Conservation (phyloP, 176 grass and related monocot genomes). For the Carex scoparia region DNA sequence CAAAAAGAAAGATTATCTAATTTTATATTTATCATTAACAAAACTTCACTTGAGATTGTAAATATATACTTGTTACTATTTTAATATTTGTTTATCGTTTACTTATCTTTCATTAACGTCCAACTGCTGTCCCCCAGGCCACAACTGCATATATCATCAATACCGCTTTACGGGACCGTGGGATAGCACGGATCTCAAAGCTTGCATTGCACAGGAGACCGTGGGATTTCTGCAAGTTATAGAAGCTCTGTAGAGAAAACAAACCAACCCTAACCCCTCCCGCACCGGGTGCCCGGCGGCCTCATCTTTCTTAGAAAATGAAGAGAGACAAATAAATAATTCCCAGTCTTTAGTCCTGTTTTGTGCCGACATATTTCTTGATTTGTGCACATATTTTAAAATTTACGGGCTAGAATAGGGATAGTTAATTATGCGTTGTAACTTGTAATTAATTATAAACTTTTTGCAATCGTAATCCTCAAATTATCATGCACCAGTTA, state of each 20-base stretch:
- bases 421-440: not conserved
- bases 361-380: slow-evolving; percentile 7
- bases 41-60: not conserved
- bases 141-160: not conserved
- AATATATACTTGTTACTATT: not conserved
- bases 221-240: too few relatives aligned
- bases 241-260: too few relatives aligned
- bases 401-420: not conserved
- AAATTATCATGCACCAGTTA: not conserved
- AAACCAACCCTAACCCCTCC: too few relatives aligned
- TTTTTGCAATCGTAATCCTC: not conserved
- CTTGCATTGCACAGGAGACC: not conserved
- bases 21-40: not conserved
- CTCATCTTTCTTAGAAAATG: not conserved
- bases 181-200: not conserved
- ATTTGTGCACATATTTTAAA: not conserved
- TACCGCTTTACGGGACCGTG: not conserved
- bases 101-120: not conserved
- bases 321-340: not conserved
- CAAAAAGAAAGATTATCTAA: not conserved
- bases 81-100: not conserved
- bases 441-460: not conserved
- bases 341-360: not conserved
- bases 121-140: not conserved
- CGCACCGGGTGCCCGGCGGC: not conserved